Percentiles rank a stretch among this genome's conserved stretches.
These are phyloP conservation scores for Phytopythium chamaehyphon DNA, from an alignment of 352 stramenopile genomes.

Conservation along the genomic window DNA sequence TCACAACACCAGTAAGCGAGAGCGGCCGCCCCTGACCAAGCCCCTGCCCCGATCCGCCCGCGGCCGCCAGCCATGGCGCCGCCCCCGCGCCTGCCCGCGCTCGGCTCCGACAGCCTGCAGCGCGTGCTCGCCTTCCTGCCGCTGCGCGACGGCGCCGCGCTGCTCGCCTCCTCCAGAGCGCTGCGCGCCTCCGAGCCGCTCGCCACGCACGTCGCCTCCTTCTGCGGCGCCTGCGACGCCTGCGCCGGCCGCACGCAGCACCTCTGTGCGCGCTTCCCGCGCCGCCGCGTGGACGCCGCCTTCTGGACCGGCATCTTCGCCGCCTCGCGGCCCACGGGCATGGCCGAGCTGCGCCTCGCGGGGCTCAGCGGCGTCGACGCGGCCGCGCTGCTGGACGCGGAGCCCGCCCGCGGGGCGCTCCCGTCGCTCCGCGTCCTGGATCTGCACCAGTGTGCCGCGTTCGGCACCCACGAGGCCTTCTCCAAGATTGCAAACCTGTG, in stretches of 20 bases:
- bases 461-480: slow-evolving; percentile 39
- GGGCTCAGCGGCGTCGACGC: slow-evolving; percentile 43
- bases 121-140: slow-evolving; percentile 54
- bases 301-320: slow-evolving; percentile 64
- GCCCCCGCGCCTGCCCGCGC: slow-evolving; percentile 14
- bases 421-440: slow-evolving; percentile 46
- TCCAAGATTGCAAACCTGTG: slow-evolving; percentile 38
- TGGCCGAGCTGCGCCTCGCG: slow-evolving; percentile 55
- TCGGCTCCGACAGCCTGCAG: slow-evolving; percentile 44
- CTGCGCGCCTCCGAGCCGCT: slow-evolving; percentile 42
- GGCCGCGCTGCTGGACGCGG: slow-evolving; percentile 20
- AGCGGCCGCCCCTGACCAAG: neutral
- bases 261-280: slow-evolving; percentile 30
- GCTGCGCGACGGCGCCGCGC: slow-evolving; percentile 50
- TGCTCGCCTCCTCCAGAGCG: slow-evolving; percentile 37
- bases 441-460: slow-evolving; percentile 44
- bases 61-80: slow-evolving; percentile 8
- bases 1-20: slow-evolving; percentile 50
- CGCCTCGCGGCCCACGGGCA: slow-evolving; percentile 20
- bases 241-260: slow-evolving; percentile 50
- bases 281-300: slow-evolving; percentile 1
- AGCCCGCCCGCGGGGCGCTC: slow-evolving; percentile 23
- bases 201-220: slow-evolving; percentile 39
- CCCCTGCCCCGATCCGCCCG: neutral
- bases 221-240: slow-evolving; percentile 46